Evolutionary conservation across 1,284 basidiomycete species (phyloP), one percentile per base, ranked within the genome.

Genomic region (Sparassis latifolia): DNA sequence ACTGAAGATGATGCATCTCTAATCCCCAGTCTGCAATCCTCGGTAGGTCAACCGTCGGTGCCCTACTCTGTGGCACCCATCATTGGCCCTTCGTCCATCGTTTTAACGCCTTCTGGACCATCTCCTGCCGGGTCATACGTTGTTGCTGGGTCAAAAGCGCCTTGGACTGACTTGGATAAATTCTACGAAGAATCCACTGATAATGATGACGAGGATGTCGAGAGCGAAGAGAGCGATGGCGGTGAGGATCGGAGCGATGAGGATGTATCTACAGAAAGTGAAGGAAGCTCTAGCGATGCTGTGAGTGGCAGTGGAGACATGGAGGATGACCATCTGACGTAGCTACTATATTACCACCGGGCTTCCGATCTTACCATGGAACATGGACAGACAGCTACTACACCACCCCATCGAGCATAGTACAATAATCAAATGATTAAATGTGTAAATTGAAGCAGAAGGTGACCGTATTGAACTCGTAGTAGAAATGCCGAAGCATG

Each of bases 91-190:
- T 64, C 73, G 2, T 70, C 79, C 4, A 66, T 80, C 39, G 69
- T 84, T 9, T 68, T 85, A 45, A 79, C 79, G 1, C 80, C 83
- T 5, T 69, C 71, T 10, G 54, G 67, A 30, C 70, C 73, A 2
- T 76, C 79, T 2, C 74, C 75, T 7, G 57, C 65, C 7, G 69
- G 70, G 27, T 66, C 66, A 42, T 67, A 69, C 44, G 61, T 60
- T 33, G 65, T 66, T 50, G 73, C 69, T 50, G 66, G 65, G 31
- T 56, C 64, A 6, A 78, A 74, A 56, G 73, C 69, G 9, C 60
- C 69, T 28, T 86, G 74, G 71, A 77, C 66, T 49, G 77, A 89
- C 64, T 65, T 90, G 53, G 84, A 89, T 60, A 72, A 76, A 52
- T 90, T 90, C 62, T 89, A 80, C 42, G 82, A 79, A 43, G 80